Base-by-base conservation (phyloP, 768 basidiomycete species). In the Tulasnella sp. region DNA sequence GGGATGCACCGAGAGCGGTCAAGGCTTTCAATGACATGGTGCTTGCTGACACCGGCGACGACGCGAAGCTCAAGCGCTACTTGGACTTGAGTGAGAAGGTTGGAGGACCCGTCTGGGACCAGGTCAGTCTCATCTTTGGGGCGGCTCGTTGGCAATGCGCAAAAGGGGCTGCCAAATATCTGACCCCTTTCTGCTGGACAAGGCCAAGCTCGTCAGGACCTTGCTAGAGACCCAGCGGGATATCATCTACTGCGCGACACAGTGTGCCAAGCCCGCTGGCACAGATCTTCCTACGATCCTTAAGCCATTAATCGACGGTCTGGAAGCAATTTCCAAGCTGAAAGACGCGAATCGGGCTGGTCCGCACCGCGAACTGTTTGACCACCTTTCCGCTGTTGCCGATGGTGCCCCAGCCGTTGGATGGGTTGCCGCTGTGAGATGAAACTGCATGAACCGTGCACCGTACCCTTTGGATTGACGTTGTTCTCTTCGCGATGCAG, bases 351-450 rank as follows among this genome's bases (percentile, higher is more conserved):
- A 92, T 81, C 91, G 72, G 8, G 31, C 50, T 20, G 75, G 60
- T 48, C 50, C 92, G 84, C 93, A 94, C 78, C 89, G 93, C 79
- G 93, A 96, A 72, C 96, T 94, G 92, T 91, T 90, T 83, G 91
- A 90, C 64, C 95, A 97, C 84, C 88, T 98, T 37, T 92, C 90
- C 42, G 90, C 92, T 37, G 88, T 98, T n/a, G 90, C 92, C 3
- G 96, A 97, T 84, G 95, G 94, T 28, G 92, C 91, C 0, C 89
- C 93, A 6, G 91, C 89, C 28, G 91, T 95, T 81, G 97, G 93
- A 34, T 99, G 98, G 98, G 91, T 99, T 64, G 89, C 92, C 44
- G 88, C 91, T 76, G 97, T 97, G 83, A 85, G 95, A 88, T 6
- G 31, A 18, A 16, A 31, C 37, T 24, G 2, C 44, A 28, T 75